Evolutionary conservation across 164 flowering plant genomes (phyloP), one percentile per base, ranked within the genome.

Genomic region (Aristolochia fimbriata): DNA sequence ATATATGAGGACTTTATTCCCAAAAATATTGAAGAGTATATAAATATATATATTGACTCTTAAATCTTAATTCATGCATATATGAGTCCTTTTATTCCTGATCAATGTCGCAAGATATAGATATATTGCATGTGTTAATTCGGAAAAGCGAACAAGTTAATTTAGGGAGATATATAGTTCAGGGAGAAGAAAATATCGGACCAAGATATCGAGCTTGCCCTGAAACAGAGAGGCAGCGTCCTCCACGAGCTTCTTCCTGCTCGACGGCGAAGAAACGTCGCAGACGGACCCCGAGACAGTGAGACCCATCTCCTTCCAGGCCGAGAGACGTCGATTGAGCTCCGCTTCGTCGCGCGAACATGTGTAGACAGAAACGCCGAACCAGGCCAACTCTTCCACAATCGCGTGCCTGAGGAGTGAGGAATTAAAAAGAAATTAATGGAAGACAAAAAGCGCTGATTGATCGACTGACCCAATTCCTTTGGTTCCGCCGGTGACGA

Each of bases 191-290:
- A 52, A 60, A 71, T n/a, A n/a, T n/a, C 30, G 5, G 37, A 77
- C 78, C 47, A 77, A 74, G 58, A 77, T 74, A 45, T 77, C 72
- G 51, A 78, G 73, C 55, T 78, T 75, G 5, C 72, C 70, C 47
- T 69, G 21, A 47, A 75, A 78, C 51, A 15, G 10, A 7, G 62
- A 23, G 16, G 77, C 54, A 43, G 64, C 75, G 7, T 51, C 60
- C 1, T 68, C 63, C 59, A 75, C 66, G 19, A 78, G 65, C 50
- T 75, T 66, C 46, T 54, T 49, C 53, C 79, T 48, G 58, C 61
- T 70, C 11, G 55, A 43, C 57, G 59, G 53, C 47, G 70, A 58
- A 0, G 70, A 62, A 9, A 67, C 62, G 31, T 79, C 77, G 37
- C 73, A 70, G 15, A 73, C 79, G 0, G 74, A 78, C 25, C 77